Evolutionary conservation across 208 protist species (phyloP), one percentile per base, ranked within the genome.

Genomic region (Acanthamoeba sp.): DNA sequence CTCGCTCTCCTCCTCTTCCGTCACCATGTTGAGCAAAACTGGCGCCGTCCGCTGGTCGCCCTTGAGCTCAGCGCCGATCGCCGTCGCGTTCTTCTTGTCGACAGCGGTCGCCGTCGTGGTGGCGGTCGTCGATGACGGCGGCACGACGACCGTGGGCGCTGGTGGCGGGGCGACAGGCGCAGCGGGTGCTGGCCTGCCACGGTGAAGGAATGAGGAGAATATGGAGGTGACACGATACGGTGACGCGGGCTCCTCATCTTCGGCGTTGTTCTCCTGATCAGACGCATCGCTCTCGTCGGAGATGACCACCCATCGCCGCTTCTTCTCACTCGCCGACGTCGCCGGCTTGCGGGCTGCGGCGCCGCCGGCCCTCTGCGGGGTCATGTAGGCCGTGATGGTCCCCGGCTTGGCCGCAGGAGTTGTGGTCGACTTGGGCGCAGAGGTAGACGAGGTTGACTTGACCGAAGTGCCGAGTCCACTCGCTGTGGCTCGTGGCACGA

Each of bases 271-370:
- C 18, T 69, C 59, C 59, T 50, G 45, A 3, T 50, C 45, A 12
- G 59, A 69, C 20, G 59, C 7, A 7, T 76, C 66, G 29, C 66
- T 76, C 20, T 38, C 66, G 66, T 34, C n/a, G 32, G 55, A 62
- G 66, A 76, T 76, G 66, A 76, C 66, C n/a, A 76, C 66, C 66
- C 66, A 76, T n/a, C 66, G n/a, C 34, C 66, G 66, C 34, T 76
- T 76, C 66, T 76, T 76, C 66, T 76, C 66, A 18, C 66, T 76
- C 45, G 12, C 45, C 29, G 10, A 27, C n/a, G 66, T 20, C 14
- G 62, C 6, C 4, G 55, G 22, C 55, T 62, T 62, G 55, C 55
- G 55, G 2, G 18, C 55, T 5, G 22, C 55, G 55, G 45, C 45
- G 45, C 45, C n/a, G n/a, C n/a, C n/a, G n/a, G n/a, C 12, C 45